Percentiles rank a stretch among this genome's conserved stretches.
These are phyloP conservation scores for Wickerhamiella musiphila DNA, from an alignment of 805 yeast species.

Conservation along the genomic window DNA sequence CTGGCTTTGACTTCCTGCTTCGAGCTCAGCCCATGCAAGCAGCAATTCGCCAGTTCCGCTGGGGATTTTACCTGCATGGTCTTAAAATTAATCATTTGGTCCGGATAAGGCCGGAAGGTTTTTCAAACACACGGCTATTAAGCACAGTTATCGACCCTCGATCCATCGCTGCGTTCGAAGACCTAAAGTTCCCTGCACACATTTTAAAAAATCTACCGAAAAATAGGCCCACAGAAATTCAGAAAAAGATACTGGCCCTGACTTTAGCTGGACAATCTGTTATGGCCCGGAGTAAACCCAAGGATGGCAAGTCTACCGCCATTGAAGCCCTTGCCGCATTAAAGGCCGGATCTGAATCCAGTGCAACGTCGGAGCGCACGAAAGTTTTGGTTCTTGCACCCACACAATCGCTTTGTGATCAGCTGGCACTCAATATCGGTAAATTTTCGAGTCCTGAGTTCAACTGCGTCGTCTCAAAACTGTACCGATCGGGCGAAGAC, in stretches of 20 bases:
- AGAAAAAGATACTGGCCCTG: conserved; percentile 16
- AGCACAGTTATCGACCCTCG: conserved; percentile 13
- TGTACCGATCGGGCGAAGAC: conserved; percentile 14
- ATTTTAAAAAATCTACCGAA: conserved; percentile 2
- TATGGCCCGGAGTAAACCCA: conserved; percentile 16
- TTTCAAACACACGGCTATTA: conserved; percentile 1
- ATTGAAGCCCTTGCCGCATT: conserved; percentile 12
- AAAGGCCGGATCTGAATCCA: conserved; percentile 1
- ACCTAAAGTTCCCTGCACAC: conserved; percentile 5
- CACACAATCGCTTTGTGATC: conserved; percentile 17
- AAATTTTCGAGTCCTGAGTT: conserved; percentile 7
- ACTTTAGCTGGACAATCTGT: conserved; percentile 16
- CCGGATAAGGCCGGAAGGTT: not conserved
- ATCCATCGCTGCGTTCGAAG: conserved; percentile 9
- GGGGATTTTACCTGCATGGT: too few species aligned
- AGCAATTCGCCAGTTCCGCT: too few species aligned
- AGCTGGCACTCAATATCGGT: conserved; percentile 11
- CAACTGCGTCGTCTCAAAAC: too few species aligned
- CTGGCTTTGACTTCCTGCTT: too few species aligned
- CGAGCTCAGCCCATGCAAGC: too few species aligned
- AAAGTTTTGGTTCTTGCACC: conserved; percentile 21
- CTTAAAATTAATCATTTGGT: not conserved
- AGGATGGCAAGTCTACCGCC: conserved; percentile 23
- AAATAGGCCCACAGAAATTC: conserved; percentile 15
- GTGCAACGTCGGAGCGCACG: conserved; percentile 1